Evolutionary conservation across 768 basidiomycete species (phyloP).

Genomic region (Leccinum barrowsii): DNA sequence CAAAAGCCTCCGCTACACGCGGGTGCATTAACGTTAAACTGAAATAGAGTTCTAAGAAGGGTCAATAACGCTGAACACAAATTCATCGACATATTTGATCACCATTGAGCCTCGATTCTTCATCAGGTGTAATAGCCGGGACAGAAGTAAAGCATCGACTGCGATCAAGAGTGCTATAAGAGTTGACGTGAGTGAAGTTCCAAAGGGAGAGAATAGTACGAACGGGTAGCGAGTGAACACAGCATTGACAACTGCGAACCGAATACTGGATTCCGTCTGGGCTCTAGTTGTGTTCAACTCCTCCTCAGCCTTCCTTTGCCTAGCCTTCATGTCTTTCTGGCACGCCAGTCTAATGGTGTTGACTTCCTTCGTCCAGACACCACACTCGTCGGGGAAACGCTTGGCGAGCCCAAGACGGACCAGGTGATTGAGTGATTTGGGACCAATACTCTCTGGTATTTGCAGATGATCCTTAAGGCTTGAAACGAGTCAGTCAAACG

Average conservation of each 20-base stretch:
- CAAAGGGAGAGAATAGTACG: neutral
- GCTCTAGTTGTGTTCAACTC: slow-evolving; percentile 7
- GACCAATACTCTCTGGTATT: slow-evolving; percentile 21
- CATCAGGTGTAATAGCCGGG: slow-evolving; percentile 11
- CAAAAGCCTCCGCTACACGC: slow-evolving; percentile 14
- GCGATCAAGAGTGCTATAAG: slow-evolving; percentile 18
- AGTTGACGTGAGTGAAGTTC: neutral
- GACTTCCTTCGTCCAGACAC: slow-evolving; percentile 24
- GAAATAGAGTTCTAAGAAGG: slow-evolving; percentile 15
- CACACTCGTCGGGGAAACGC: slow-evolving; percentile 26
- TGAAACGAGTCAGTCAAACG: neutral
- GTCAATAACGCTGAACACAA: neutral
- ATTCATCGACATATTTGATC: neutral
- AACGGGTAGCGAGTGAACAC: slow-evolving; percentile 26
- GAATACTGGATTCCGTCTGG: slow-evolving; percentile 18
- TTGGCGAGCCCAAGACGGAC: slow-evolving; percentile 29
- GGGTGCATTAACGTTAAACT: slow-evolving; percentile 16
- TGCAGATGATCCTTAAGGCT: slow-evolving; percentile 28
- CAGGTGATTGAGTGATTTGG: slow-evolving; percentile 28
- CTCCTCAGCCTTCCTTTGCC: slow-evolving; percentile 12
- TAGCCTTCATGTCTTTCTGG: slow-evolving; percentile 1
- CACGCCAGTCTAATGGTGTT: neutral
- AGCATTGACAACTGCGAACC: slow-evolving; percentile 24
- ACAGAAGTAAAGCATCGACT: slow-evolving; percentile 13
- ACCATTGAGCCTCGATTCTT: slow-evolving; percentile 15